phyloP scores from a whole-genome alignment of 306 rosid species.

The Quercus aquifolioides region DNA sequence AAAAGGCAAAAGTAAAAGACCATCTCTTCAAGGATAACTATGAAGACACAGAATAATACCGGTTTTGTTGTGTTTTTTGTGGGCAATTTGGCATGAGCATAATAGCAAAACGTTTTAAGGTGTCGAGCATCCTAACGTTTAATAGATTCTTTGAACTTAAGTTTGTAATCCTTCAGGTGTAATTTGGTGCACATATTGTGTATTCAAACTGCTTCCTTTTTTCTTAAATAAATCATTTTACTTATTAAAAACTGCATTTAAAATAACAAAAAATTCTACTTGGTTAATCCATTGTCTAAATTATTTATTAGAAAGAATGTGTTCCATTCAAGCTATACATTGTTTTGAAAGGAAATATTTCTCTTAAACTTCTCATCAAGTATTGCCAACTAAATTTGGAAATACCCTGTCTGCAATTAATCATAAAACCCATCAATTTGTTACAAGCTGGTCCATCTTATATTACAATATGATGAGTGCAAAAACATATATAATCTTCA shows the following conservation, averaged over 20 bases:
- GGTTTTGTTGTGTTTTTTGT: too few species aligned
- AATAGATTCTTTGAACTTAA: too few species aligned
- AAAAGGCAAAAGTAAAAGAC: not conserved
- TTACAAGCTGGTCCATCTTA: not conserved
- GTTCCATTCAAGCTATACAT: not conserved
- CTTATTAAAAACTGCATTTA: not conserved
- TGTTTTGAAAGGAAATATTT: not conserved
- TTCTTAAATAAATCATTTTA: too few species aligned
- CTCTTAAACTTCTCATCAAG: not conserved
- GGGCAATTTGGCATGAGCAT: too few species aligned
- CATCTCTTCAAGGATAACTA: not conserved
- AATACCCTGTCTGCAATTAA: not conserved
- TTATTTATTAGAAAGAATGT: not conserved
- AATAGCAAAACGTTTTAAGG: too few species aligned
- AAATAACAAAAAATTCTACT: not conserved
- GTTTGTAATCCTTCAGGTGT: too few species aligned
- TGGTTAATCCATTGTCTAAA: not conserved
- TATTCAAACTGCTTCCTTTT: too few species aligned
- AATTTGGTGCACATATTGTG: too few species aligned
- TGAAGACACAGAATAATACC: not conserved
- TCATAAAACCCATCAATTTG: not conserved
- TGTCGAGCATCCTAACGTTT: too few species aligned
- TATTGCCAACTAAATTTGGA: not conserved
- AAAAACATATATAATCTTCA: not conserved
- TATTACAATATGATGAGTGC: not conserved